Base-by-base conservation (phyloP, 2,329 filamentous ascomycete species). In the Phialocephala sp. region DNA sequence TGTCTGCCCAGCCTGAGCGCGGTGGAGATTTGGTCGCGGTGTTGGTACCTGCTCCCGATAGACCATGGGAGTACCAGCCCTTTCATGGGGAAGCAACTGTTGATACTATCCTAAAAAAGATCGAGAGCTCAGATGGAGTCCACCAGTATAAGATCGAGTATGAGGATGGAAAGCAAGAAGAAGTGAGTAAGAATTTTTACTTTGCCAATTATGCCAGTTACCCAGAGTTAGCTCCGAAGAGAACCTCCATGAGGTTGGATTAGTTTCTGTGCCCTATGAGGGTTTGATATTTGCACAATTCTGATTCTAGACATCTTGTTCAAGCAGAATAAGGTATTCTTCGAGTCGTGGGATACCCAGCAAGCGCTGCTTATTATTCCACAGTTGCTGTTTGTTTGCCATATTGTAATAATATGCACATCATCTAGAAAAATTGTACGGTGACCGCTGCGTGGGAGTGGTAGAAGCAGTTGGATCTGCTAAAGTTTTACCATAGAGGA, bases 151-250 rank as follows among this genome's bases (percentile, higher is more conserved):
- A 59, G 39, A 72, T 78, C 22, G 72, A 74, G 62, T 77, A 72
- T 63, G 75, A 74, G 39, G 73, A 76, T 68, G 76, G 76, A 12
- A 72, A 64, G 57, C 65, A 71, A 63, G 72, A 74, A 58, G 64
- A 69, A 59, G 76, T 78, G 65, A 73, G 76, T 76, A 36, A 3
- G 14, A 32, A 37, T 56, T 56, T 56, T 24, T 22, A 20, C 45
- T 50, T 24, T 24, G 4, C n/a, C 20, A 24, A 20, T 24, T 24
- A 11, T 27, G n/a, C 20, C 20, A 50, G 11, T 43, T 43, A n/a
- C 15, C 41, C 15, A 43, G 12, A 1, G 8, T 43, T 43, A 2
- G 45, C 4, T 20, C n/a, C n/a, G n/a, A 50, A 50, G 27, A 32
- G 27, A 32, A 50, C 8, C 4, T n/a, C n/a, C 11, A 50, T 50